Evolutionary conservation across 148 eudicot genomes (phyloP), one percentile per base, ranked within the genome.

Genomic region (Polygonum aviculare): DNA sequence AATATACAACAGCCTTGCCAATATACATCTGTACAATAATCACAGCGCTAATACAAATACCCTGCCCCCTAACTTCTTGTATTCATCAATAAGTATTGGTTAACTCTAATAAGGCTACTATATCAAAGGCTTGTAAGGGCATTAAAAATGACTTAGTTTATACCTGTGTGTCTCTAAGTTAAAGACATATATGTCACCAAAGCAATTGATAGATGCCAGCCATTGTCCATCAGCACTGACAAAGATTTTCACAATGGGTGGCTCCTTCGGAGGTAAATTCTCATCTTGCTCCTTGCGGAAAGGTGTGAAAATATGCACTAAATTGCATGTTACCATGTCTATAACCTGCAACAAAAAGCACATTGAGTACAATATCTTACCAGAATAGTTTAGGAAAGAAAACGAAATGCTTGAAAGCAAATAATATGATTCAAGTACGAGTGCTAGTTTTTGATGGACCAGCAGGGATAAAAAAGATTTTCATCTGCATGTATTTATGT

Each of bases 211-310:
- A 77, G 96, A 96, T 77, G 98, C 94, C 79, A 94, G 76, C 98
- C 98, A 94, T 84, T 94, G 96, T 49, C 94, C 98, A 85, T 94
- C 97, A 76, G 79, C 79, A 86, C 98, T 94, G 49, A 85, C 84
- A 79, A 88, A 90, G 82, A 92, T 77, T 74, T 82, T 94, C 49
- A 96, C 90, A 49, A 94, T 89, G 52, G 98, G 98, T 60, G 96
- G 98, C 82, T 94, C 96, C 47, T 78, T 84, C 44, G 96, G 96
- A 7, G 89, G 87, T 69, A 84, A 78, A 76, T 75, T 77, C 76
- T 88, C 87, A 75, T 78, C 84, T 48, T 77, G 75, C 6, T 88
- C 88, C 85, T 84, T 88, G 10, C 90, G 90, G 75, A 82, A 79
- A 63, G 97, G 98, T 45, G 91, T 92, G 80, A 90, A 94, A 50